Evolutionary conservation across 768 basidiomycete species (phyloP).

Genomic region (Rhodotorula diobovata): DNA sequence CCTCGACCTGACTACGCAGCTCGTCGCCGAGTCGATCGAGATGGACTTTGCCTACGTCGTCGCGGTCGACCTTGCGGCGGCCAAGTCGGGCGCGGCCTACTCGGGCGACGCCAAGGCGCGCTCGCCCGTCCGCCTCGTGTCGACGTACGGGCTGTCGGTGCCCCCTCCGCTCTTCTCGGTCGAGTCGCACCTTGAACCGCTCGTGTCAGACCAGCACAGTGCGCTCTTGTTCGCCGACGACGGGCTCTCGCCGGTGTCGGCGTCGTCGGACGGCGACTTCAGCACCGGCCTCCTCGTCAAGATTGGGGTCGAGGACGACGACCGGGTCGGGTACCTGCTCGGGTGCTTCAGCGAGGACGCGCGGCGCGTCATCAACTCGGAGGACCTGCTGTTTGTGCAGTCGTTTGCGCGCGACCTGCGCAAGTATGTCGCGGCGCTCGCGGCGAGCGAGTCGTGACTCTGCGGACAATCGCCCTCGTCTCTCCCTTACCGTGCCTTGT

Average conservation of each 20-base stretch:
- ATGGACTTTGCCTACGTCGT: slow-evolving; percentile 32
- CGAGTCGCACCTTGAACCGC: slow-evolving; percentile 18
- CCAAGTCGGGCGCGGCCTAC: not conserved
- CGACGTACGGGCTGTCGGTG: slow-evolving; percentile 21
- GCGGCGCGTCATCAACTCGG: slow-evolving; percentile 25
- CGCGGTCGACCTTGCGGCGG: slow-evolving; percentile 20
- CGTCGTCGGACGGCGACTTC: slow-evolving; percentile 13
- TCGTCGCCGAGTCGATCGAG: slow-evolving; percentile 33
- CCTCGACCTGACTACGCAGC: slow-evolving; percentile 35
- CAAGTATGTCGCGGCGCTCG: not conserved
- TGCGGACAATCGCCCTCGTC: not conserved
- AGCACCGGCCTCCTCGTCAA: slow-evolving; percentile 25
- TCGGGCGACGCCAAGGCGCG: not conserved
- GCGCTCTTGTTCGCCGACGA: slow-evolving; percentile 20
- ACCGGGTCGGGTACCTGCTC: slow-evolving; percentile 17
- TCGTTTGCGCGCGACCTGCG: slow-evolving; percentile 19
- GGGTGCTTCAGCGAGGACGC: slow-evolving; percentile 24
- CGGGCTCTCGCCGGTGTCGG: not conserved
- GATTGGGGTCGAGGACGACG: not conserved
- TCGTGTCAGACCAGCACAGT: not conserved
- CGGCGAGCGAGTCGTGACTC: too few relatives aligned
- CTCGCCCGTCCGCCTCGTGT: slow-evolving; percentile 14
- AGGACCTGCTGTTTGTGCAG: slow-evolving; percentile 20
- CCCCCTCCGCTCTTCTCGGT: slow-evolving; percentile 22
- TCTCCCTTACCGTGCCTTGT: not conserved